phyloP scores from a whole-genome alignment of 2,329 filamentous ascomycete genomes.

The Phaeophleospora eucalypticola region DNA sequence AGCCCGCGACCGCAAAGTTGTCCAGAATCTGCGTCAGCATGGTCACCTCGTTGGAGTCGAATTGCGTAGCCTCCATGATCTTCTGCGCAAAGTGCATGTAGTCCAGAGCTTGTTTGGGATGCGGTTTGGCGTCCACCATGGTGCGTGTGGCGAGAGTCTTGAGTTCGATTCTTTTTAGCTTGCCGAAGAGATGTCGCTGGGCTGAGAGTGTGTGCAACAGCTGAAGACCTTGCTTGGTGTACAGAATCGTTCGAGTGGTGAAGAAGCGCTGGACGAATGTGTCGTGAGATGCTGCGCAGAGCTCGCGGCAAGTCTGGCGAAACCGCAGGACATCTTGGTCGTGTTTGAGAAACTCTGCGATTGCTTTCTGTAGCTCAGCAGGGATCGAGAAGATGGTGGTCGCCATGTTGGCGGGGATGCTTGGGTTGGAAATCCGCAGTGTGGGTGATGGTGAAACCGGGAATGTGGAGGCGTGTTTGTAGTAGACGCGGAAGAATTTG shows the following conservation, averaged over 20 bases:
- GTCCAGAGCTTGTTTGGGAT: background rate
- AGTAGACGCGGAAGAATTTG: too few relatives aligned
- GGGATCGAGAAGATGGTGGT: background rate
- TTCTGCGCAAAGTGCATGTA: background rate
- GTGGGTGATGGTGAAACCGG: too few relatives aligned
- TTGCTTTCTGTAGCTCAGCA: background rate
- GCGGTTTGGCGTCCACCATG: background rate
- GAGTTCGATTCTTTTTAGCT: background rate
- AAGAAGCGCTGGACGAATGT: background rate
- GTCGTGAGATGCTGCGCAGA: background rate
- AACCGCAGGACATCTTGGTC: background rate
- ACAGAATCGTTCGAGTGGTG: background rate
- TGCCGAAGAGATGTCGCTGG: background rate
- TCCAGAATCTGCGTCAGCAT: background rate
- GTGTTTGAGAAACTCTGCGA: background rate
- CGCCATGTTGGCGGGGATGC: background rate
- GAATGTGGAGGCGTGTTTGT: too few relatives aligned
- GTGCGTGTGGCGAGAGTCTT: background rate
- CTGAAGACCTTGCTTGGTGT: background rate
- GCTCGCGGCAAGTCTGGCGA: background rate
- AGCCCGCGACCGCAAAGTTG: background rate
- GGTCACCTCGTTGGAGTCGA: background rate
- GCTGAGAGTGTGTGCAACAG: background rate
- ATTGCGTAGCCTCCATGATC: background rate
- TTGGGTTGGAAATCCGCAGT: too few relatives aligned